phyloP scores from a whole-genome alignment of 192 early-diverging fungal genomes.

The Coemansia sp. region DNA sequence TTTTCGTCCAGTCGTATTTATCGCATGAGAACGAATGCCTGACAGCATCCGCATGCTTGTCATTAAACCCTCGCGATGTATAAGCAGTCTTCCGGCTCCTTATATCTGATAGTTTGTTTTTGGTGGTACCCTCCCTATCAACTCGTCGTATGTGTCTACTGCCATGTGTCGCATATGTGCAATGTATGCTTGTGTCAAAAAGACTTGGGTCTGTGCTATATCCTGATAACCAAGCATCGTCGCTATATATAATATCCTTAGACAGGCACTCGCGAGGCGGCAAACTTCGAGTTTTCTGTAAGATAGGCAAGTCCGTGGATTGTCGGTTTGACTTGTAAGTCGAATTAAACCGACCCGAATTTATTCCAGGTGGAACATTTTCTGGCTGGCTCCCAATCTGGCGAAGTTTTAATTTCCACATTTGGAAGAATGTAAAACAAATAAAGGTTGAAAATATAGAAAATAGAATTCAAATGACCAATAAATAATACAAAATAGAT shows the following conservation, averaged over 20 bases:
- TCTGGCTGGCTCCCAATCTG: constrained; percentile 22
- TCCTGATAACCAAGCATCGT: neutral
- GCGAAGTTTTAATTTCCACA: constrained; percentile 22
- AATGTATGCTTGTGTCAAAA: neutral
- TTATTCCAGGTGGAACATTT: neutral
- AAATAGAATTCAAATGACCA: no score
- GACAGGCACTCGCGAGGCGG: neutral
- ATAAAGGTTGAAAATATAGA: no score
- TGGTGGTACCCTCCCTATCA: no score
- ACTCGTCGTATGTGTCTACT: no score
- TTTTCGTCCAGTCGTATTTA: neutral
- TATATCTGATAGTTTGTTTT: no score
- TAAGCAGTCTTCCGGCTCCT: no score
- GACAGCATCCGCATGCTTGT: no score
- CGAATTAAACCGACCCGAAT: neutral
- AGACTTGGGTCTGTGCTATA: constrained; percentile 2
- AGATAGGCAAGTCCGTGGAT: neutral
- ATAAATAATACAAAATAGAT: no score
- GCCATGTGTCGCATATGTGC: neutral
- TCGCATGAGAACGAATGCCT: neutral
- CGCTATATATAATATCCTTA: neutral
- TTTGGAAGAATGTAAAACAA: neutral
- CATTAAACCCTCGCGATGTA: no score
- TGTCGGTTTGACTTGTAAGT: neutral
- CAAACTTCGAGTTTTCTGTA: constrained; percentile 4